Conservation (phyloP, 2,329 filamentous ascomycete species). For the Byssoonygena ceratinophila region DNA sequence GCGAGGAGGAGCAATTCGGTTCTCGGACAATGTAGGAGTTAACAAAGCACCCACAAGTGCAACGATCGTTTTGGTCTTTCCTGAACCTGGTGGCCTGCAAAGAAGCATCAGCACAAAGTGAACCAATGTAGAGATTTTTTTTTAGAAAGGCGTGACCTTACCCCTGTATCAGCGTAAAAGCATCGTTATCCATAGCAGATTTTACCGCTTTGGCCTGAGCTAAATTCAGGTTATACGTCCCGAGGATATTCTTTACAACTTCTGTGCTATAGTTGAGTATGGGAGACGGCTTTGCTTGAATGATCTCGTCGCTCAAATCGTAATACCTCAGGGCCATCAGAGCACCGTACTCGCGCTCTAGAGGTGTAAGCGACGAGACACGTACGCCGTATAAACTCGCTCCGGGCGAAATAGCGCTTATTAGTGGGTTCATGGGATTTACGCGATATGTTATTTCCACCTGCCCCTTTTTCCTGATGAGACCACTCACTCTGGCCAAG, state of each 20-base stretch:
- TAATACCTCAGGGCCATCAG: slow-evolving; percentile 88
- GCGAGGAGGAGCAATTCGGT: slow-evolving; percentile 40
- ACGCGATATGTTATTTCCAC: slow-evolving; percentile 81
- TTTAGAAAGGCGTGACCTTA: slow-evolving; percentile 29
- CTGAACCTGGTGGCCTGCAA: slow-evolving; percentile 74
- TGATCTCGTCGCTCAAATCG: slow-evolving; percentile 85
- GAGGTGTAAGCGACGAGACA: slow-evolving; percentile 83
- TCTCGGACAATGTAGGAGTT: slow-evolving; percentile 46
- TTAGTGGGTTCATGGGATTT: slow-evolving; percentile 53
- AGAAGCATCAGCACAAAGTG: slow-evolving; percentile 25
- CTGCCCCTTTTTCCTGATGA: slow-evolving; percentile 67
- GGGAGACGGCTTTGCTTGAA: slow-evolving; percentile 79
- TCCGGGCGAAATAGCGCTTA: slow-evolving; percentile 58
- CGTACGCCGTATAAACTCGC: slow-evolving; percentile 63
- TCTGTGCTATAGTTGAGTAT: slow-evolving; percentile 70
- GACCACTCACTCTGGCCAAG: slow-evolving; percentile 70
- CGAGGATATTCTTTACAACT: slow-evolving; percentile 56
- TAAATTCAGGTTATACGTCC: slow-evolving; percentile 72
- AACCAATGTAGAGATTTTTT: not conserved
- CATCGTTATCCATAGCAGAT: slow-evolving; percentile 88
- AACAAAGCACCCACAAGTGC: slow-evolving; percentile 87
- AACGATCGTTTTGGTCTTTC: slow-evolving; percentile 96
- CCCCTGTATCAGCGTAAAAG: slow-evolving; percentile 92
- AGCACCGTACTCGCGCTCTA: slow-evolving; percentile 91
- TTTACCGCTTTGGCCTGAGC: slow-evolving; percentile 87